phyloP scores from a whole-genome alignment of 768 basidiomycete genomes.

The Lentinula lateritia region DNA sequence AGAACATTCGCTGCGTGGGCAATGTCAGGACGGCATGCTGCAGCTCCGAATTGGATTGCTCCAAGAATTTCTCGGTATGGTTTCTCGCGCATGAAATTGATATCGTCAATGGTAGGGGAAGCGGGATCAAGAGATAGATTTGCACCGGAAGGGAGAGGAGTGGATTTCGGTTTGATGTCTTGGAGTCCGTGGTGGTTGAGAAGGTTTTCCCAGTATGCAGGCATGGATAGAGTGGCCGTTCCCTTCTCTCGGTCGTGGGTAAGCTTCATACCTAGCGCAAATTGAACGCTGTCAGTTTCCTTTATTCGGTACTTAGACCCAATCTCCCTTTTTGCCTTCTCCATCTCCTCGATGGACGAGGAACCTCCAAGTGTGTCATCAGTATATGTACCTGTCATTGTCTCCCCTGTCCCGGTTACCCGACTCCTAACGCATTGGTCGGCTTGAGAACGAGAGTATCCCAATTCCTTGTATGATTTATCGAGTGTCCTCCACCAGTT shows the following conservation, averaged over 20 bases:
- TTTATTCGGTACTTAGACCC: background rate
- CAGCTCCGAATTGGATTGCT: background rate
- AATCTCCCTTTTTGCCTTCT: background rate
- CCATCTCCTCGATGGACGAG: slow-evolving; percentile 5
- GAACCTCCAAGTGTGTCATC: slow-evolving; percentile 7
- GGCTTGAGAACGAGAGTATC: background rate
- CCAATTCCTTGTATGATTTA: background rate
- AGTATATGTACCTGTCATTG: slow-evolving; percentile 5
- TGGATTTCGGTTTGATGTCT: slow-evolving; percentile 4
- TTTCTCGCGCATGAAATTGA: slow-evolving; percentile 8
- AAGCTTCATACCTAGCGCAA: slow-evolving; percentile 7
- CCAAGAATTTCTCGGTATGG: slow-evolving; percentile 7
- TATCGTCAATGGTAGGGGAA: background rate
- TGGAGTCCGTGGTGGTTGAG: slow-evolving; percentile 7
- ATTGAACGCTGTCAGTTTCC: slow-evolving; percentile 3
- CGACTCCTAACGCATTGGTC: background rate
- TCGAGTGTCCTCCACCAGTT: slow-evolving; percentile 4
- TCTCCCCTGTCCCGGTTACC: background rate
- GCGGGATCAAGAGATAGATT: background rate
- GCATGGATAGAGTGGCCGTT: slow-evolving; percentile 6
- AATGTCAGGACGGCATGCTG: background rate
- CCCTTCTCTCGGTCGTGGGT: background rate
- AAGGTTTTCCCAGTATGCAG: slow-evolving; percentile 8
- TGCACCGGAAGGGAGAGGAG: slow-evolving; percentile 8
- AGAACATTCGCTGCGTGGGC: background rate